Conservation (phyloP, 2,329 filamentous ascomycete species). For the Leptodontidium sp. region DNA sequence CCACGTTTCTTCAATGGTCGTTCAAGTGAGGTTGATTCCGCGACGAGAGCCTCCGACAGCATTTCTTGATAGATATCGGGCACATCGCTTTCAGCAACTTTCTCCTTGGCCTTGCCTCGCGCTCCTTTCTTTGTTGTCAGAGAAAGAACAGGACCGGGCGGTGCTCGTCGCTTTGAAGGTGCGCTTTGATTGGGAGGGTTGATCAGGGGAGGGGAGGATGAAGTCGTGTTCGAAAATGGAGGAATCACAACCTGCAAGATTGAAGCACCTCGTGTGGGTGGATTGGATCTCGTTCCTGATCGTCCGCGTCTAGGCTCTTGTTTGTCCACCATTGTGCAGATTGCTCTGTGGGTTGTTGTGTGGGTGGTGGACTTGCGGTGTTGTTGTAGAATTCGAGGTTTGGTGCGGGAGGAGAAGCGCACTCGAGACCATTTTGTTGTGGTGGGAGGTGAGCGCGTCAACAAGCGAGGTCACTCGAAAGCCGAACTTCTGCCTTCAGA, state of each 20-base stretch:
- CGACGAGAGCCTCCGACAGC: no score
- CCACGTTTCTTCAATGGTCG: no score
- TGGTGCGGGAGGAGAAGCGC: not conserved
- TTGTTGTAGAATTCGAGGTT: not conserved
- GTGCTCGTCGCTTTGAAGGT: not conserved
- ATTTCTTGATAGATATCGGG: no score
- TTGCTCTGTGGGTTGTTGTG: not conserved
- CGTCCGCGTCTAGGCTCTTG: not conserved
- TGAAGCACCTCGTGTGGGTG: not conserved
- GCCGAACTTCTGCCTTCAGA: slow-evolving; percentile 3
- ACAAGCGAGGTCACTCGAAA: not conserved
- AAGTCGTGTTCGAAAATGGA: not conserved
- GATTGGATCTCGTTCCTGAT: not conserved
- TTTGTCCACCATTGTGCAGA: not conserved
- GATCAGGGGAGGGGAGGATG: not conserved
- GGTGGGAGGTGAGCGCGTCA: not conserved
- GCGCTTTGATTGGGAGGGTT: not conserved
- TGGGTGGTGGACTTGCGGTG: not conserved
- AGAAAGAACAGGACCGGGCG: not conserved
- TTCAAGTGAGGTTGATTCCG: no score
- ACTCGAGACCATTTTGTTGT: not conserved
- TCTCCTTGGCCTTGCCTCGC: no score
- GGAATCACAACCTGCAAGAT: not conserved
- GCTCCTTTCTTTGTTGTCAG: no score
- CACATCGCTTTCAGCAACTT: no score